phyloP scores from a whole-genome alignment of 805 yeast species.

The Ogataea paraovalis region DNA sequence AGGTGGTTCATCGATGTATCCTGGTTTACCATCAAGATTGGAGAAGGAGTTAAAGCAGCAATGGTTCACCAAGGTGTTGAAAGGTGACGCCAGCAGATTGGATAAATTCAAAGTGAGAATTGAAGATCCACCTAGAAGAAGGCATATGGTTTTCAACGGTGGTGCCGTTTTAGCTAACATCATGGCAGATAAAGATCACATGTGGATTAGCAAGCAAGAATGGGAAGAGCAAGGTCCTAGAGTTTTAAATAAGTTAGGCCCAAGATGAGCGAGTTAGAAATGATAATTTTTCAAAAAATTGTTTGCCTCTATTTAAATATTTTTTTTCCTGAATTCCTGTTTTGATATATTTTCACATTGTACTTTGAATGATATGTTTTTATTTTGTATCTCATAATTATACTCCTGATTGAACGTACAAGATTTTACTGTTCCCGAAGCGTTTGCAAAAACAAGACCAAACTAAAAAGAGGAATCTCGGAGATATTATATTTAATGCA shows the following conservation, averaged over 20 bases:
- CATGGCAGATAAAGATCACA: conserved; percentile 97
- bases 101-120: conserved; percentile 92
- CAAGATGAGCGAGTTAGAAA: conserved; percentile 47
- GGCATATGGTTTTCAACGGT: conserved; percentile 97
- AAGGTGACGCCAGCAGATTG: conserved; percentile 81
- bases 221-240: conserved; percentile 97
- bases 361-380: background rate
- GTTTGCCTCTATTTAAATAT: too few relatives aligned
- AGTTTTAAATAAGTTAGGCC: conserved; percentile 83
- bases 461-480: too few relatives aligned
- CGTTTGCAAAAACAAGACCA: too few relatives aligned
- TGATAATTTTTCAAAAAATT: conserved; percentile 1
- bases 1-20: conserved; percentile 98
- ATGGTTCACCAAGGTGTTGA: conserved; percentile 86
- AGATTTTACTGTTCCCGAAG: too few relatives aligned
- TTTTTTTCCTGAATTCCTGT: background rate
- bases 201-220: conserved; percentile 95
- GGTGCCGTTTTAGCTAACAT: conserved; percentile 97
- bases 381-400: background rate
- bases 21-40: conserved; percentile 92
- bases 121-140: conserved; percentile 98
- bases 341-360: background rate
- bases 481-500: too few relatives aligned
- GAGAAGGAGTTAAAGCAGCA: conserved; percentile 95
- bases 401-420: too few relatives aligned